Conservation (phyloP, 2,329 filamentous ascomycete genomes). For the Penicillium sp. region DNA sequence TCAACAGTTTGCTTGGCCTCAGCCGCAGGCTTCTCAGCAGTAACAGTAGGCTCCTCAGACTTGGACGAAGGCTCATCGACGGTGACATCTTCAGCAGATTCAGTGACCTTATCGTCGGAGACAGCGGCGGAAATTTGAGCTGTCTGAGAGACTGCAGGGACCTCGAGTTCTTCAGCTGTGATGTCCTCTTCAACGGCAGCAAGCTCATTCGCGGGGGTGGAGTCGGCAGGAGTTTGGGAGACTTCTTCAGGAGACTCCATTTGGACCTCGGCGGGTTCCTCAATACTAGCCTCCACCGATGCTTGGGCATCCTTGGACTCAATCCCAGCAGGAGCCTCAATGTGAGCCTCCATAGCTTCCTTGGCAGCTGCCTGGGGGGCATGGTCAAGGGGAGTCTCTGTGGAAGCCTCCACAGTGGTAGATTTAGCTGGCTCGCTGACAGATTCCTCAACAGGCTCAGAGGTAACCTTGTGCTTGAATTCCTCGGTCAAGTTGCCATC, state of each 20-base stretch:
- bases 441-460: slow-evolving; percentile 6
- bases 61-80: slow-evolving; percentile 1
- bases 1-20: slow-evolving; percentile 19
- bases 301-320: background rate
- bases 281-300: background rate
- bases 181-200: slow-evolving; percentile 4
- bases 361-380: background rate
- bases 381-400: background rate
- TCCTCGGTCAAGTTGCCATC: slow-evolving; percentile 5
- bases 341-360: background rate
- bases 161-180: background rate
- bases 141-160: background rate
- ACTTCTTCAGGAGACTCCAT: slow-evolving; percentile 12
- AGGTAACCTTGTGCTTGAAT: background rate
- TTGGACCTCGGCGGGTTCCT: background rate
- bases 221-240: slow-evolving; percentile 5
- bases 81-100: slow-evolving; percentile 42
- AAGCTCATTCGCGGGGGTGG: background rate
- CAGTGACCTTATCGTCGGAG: slow-evolving; percentile 43
- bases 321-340: background rate
- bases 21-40: slow-evolving; percentile 6
- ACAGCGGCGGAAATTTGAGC: background rate
- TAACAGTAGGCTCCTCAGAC: slow-evolving; percentile 1
- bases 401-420: background rate
- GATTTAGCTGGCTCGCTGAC: background rate